Conservation (phyloP, 2,329 filamentous ascomycete genomes). For the Metarhizium humberi region DNA sequence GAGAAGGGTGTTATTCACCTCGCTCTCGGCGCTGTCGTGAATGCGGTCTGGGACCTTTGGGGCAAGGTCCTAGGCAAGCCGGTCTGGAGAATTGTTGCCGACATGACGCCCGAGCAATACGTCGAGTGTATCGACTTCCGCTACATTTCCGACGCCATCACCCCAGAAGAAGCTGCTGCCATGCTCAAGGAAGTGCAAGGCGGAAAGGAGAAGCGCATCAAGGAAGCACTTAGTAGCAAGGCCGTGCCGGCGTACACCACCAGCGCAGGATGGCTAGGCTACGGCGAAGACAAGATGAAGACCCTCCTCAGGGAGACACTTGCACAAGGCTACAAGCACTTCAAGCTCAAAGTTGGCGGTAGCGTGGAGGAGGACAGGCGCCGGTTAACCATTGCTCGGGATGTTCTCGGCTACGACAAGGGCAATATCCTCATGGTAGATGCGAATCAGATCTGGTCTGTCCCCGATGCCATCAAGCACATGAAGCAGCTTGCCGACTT, state of each 20-base stretch:
- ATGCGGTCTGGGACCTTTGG: constrained; percentile 94
- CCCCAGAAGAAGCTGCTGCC: constrained; percentile 68
- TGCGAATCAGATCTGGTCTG: constrained; percentile 88
- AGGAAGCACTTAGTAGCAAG: constrained; percentile 61
- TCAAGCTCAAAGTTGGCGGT: constrained; percentile 84
- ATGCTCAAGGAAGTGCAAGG: constrained; percentile 57
- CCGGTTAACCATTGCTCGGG: constrained; percentile 63
- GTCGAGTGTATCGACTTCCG: constrained; percentile 87
- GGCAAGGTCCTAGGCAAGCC: constrained; percentile 78
- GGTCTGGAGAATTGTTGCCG: constrained; percentile 81
- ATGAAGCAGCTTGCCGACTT: constrained; percentile 77
- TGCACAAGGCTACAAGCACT: constrained; percentile 68
- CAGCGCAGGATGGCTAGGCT: constrained; percentile 85
- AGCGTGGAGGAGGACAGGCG: constrained; percentile 62
- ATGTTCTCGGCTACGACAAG: constrained; percentile 72
- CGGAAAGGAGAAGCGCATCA: constrained; percentile 61
- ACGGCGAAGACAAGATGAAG: constrained; percentile 81
- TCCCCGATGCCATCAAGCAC: constrained; percentile 79
- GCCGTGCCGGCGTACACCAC: constrained; percentile 91
- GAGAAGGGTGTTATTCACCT: constrained; percentile 94
- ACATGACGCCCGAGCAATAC: constrained; percentile 83
- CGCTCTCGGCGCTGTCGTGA: constrained; percentile 79
- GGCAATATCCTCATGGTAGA: constrained; percentile 88
- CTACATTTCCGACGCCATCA: constrained; percentile 91
- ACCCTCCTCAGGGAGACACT: constrained; percentile 64